These are phyloP conservation scores for Fusarium albidum DNA, from an alignment of 2,329 filamentous ascomycete species.

Conservation along the genomic window DNA sequence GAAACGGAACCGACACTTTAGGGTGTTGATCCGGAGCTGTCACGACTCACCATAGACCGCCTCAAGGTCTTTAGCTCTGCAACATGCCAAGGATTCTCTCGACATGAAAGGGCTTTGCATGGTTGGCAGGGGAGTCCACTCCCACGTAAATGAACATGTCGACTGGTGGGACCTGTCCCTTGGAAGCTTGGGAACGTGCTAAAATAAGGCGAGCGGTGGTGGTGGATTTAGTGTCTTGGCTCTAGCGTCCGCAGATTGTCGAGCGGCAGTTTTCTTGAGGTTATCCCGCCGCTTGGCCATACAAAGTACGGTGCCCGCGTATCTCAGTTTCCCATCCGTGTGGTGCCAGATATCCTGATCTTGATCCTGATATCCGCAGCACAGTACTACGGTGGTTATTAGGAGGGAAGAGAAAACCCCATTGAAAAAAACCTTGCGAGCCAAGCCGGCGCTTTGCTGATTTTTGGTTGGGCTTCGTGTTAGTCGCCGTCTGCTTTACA, in stretches of 20 bases:
- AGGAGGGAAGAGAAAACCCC: too few species aligned
- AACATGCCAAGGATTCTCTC: constrained; percentile 8
- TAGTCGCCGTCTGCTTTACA: too few species aligned
- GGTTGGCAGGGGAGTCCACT: constrained; percentile 3
- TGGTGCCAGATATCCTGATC: not conserved
- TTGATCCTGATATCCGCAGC: too few species aligned
- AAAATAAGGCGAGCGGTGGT: constrained; percentile 12
- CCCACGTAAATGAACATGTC: constrained; percentile 10
- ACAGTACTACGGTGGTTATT: too few species aligned
- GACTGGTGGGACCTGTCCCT: constrained; percentile 8
- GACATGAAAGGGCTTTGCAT: not conserved
- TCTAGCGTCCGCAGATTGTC: constrained; percentile 14
- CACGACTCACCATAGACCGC: constrained; percentile 5
- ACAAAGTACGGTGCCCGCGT: not conserved
- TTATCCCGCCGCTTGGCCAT: constrained; percentile 2
- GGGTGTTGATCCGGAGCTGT: not conserved
- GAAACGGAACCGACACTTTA: constrained; percentile 13
- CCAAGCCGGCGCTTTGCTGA: too few species aligned
- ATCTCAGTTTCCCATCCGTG: constrained; percentile 10
- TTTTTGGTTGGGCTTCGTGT: too few species aligned
- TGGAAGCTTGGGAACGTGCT: constrained; percentile 2
- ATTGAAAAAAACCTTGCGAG: too few species aligned
- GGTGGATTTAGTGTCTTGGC: constrained; percentile 23
- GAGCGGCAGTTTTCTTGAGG: constrained; percentile 20
- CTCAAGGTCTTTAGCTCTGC: constrained; percentile 4